A percentile compares a stretch with the other conserved stretches of the same genome.
Conservation (phyloP, 768 basidiomycete genomes). For the Agrocybe praecox region DNA sequence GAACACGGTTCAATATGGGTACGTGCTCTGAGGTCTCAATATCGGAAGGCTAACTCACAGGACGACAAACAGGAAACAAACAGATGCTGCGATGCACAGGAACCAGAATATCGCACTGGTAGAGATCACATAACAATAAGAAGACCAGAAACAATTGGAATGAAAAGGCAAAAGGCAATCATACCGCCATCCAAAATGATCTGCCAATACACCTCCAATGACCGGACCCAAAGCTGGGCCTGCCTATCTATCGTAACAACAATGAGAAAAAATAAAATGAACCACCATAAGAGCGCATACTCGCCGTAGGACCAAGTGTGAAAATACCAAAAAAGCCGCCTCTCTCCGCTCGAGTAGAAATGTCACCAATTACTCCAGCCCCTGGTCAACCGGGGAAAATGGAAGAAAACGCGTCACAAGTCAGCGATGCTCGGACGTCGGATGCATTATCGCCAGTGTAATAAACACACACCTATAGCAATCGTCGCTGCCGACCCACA, state of each 20-base stretch:
- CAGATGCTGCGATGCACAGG: slow-evolving; percentile 47
- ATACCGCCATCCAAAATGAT: slow-evolving; percentile 65
- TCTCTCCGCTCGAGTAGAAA: slow-evolving; percentile 71
- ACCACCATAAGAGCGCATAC: not conserved
- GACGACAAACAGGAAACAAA: slow-evolving; percentile 49
- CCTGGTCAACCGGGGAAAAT: slow-evolving; percentile 45
- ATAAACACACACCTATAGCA: slow-evolving; percentile 60
- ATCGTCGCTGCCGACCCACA: slow-evolving; percentile 80
- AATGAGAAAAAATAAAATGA: slow-evolving; percentile 5
- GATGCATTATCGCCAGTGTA: not conserved
- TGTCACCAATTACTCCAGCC: slow-evolving; percentile 80
- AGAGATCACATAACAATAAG: not conserved
- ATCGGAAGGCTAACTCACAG: slow-evolving; percentile 34
- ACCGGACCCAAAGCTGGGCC: slow-evolving; percentile 66
- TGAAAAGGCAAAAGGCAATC: slow-evolving; percentile 19
- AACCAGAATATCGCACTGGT: slow-evolving; percentile 68
- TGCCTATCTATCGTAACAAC: slow-evolving; percentile 30
- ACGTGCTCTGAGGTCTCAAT: not conserved
- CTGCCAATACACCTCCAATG: slow-evolving; percentile 59
- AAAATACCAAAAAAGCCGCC: slow-evolving; percentile 78
- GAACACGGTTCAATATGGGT: slow-evolving; percentile 2
- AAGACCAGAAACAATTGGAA: not conserved
- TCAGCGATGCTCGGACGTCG: not conserved
- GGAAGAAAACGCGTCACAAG: not conserved
- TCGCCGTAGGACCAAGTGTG: slow-evolving; percentile 62